Percentiles rank a stretch among this genome's conserved stretches.
These are phyloP conservation scores for Naganishia antarctica DNA, from an alignment of 768 basidiomycete species.

Conservation along the genomic window DNA sequence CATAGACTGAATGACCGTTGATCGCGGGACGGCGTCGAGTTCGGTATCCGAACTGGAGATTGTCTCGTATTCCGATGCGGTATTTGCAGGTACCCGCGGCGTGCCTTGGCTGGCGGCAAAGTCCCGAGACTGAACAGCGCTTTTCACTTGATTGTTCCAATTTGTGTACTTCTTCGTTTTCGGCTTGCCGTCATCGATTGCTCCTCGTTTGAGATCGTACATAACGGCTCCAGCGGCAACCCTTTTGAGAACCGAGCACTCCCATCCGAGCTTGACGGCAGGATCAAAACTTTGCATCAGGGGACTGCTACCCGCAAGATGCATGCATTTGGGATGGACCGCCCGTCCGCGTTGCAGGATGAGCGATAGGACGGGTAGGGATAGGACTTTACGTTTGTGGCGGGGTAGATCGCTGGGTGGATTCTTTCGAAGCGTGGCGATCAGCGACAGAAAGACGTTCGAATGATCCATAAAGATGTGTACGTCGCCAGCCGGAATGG, in stretches of 20 bases:
- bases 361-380: conserved; percentile 42
- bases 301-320: conserved; percentile 45
- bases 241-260: conserved; percentile 43
- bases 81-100: not conserved
- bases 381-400: conserved; percentile 40
- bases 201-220: conserved; percentile 37
- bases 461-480: conserved; percentile 24
- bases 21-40: not conserved
- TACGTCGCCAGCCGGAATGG: conserved; percentile 2
- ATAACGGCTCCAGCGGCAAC: conserved; percentile 32
- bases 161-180: conserved; percentile 20
- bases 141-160: not conserved
- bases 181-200: conserved; percentile 29
- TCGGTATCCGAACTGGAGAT: conserved; percentile 22
- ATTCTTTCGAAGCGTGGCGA: conserved; percentile 14
- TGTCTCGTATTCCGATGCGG: conserved; percentile 9
- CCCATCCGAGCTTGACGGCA: conserved; percentile 45
- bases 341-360: conserved; percentile 42
- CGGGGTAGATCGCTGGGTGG: conserved; percentile 32
- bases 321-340: conserved; percentile 38
- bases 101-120: too few species aligned
- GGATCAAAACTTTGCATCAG: conserved; percentile 42
- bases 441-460: conserved; percentile 13
- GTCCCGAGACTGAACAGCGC: not conserved
- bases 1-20: too few species aligned